These are phyloP conservation scores for Rhodamnia rubescens DNA, from an alignment of 345 rosid genomes.

Conservation along the genomic window DNA sequence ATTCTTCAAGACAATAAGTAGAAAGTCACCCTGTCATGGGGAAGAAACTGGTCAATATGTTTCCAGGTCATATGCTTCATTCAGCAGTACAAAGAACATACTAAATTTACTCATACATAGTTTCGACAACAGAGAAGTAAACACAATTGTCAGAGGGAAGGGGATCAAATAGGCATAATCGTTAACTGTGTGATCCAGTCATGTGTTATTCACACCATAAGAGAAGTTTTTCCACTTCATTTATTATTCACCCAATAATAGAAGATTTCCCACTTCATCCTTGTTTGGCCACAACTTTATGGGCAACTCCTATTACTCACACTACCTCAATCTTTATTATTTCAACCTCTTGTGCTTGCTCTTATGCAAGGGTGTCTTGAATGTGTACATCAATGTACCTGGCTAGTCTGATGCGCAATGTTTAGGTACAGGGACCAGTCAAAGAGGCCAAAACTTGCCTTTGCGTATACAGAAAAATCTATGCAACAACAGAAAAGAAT, in stretches of 20 bases:
- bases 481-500: neutral
- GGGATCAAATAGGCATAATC: neutral
- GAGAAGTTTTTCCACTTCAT: neutral
- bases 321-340: neutral
- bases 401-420: neutral
- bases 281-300: neutral
- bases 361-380: neutral
- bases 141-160: neutral
- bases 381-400: neutral
- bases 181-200: neutral
- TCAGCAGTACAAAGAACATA: neutral
- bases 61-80: neutral
- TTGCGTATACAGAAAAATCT: neutral
- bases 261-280: neutral
- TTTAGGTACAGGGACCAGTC: neutral
- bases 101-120: neutral
- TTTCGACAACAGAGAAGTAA: neutral
- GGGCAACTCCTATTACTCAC: neutral
- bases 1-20: conserved; percentile 82
- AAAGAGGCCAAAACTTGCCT: neutral
- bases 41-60: conserved; percentile 2
- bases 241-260: neutral
- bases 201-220: neutral
- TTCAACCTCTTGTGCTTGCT: neutral
- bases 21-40: conserved; percentile 69